Conservation (phyloP, 371 early-diverging fungal genomes). For the Apophysomyces ossiformis region DNA sequence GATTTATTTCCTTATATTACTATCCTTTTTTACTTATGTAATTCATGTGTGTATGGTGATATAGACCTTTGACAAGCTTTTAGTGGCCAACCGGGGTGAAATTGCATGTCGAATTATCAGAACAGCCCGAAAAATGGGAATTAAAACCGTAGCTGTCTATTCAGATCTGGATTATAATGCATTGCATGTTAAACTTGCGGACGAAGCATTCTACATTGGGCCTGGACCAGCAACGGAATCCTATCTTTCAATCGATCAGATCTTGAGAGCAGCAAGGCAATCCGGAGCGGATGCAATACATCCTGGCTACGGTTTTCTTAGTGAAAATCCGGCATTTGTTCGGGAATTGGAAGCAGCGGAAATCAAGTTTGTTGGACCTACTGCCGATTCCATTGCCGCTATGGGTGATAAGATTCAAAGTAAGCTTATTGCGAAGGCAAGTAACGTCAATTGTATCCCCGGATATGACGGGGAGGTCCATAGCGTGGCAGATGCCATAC, state of each 20-base stretch:
- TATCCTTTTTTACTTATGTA: neutral
- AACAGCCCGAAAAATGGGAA: slow-evolving; percentile 49
- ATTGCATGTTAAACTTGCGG: slow-evolving; percentile 82
- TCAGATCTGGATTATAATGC: slow-evolving; percentile 80
- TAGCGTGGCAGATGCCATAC: slow-evolving; percentile 42
- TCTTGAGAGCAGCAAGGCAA: slow-evolving; percentile 60
- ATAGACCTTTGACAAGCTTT: slow-evolving; percentile 54
- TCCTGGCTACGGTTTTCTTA: slow-evolving; percentile 89
- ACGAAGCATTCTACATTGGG: slow-evolving; percentile 76
- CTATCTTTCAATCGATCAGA: slow-evolving; percentile 72
- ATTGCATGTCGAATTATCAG: slow-evolving; percentile 59
- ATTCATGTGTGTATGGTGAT: neutral
- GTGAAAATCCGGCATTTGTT: slow-evolving; percentile 85
- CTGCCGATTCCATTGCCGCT: slow-evolving; percentile 76
- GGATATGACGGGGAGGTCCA: slow-evolving; percentile 70
- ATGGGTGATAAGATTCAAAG: slow-evolving; percentile 94
- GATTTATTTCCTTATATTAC: too few relatives aligned
- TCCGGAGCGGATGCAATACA: slow-evolving; percentile 82
- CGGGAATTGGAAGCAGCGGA: slow-evolving; percentile 58
- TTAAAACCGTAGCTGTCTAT: slow-evolving; percentile 58
- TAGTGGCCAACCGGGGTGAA: slow-evolving; percentile 63
- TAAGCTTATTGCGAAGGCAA: slow-evolving; percentile 71
- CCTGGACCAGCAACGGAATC: slow-evolving; percentile 67
- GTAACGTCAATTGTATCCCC: slow-evolving; percentile 69
- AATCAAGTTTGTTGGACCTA: slow-evolving; percentile 81